A percentile compares a stretch with the other conserved stretches of the same genome.
Conservation (phyloP, 306 rosid species). For the Amphicarpaea edgeworthii region DNA sequence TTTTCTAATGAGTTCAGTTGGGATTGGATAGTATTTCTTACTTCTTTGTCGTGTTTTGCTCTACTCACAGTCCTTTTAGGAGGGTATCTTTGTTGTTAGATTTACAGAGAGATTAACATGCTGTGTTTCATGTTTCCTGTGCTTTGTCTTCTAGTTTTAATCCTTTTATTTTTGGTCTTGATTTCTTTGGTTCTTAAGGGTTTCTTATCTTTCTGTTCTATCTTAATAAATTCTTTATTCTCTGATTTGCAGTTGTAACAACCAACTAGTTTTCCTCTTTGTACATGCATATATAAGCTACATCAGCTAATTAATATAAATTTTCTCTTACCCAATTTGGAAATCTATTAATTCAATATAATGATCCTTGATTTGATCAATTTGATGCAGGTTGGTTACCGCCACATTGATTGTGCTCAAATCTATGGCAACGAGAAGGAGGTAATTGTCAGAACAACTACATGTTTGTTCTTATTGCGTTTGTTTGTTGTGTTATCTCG, state of each 20-base stretch:
- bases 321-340: background rate
- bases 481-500: background rate
- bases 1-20: background rate
- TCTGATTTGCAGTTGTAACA: background rate
- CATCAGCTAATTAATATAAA: background rate
- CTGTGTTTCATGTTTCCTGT: background rate
- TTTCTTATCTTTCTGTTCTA: background rate
- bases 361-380: slow-evolving; percentile 25
- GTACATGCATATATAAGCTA: background rate
- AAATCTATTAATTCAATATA: background rate
- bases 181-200: background rate
- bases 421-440: slow-evolving; percentile 74
- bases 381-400: slow-evolving; percentile 69
- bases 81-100: background rate
- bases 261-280: slow-evolving; percentile 16
- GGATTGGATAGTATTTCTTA: background rate
- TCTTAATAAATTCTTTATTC: background rate
- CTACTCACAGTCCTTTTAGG: background rate
- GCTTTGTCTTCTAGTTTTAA: background rate
- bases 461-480: background rate
- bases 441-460: slow-evolving; percentile 53
- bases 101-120: background rate
- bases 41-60: background rate
- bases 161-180: background rate
- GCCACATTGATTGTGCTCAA: slow-evolving; percentile 92